These are phyloP conservation scores for Mucuna pruriens DNA, from an alignment of 306 rosid genomes.

Conservation along the genomic window DNA sequence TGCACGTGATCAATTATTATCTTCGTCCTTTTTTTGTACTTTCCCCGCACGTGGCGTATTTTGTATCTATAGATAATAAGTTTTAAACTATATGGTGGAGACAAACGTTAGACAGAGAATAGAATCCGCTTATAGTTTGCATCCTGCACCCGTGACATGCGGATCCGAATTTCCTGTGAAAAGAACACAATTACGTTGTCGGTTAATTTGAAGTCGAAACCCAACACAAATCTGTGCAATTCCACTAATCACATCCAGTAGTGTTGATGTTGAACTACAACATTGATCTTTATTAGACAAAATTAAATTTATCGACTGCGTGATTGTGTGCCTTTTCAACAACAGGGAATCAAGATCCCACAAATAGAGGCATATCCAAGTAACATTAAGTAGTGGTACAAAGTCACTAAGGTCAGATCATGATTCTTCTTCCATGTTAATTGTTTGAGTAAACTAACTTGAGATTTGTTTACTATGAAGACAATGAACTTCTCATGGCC, in stretches of 20 bases:
- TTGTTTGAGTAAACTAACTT: conserved; percentile 1
- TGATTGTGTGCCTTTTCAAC: no score
- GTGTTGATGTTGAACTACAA: no score
- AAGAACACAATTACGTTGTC: no score
- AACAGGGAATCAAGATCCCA: no score
- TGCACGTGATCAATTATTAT: neutral
- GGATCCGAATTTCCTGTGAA: no score
- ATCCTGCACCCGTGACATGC: neutral
- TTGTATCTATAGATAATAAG: neutral
- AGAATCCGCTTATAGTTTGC: neutral
- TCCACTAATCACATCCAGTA: no score
- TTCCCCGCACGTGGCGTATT: neutral
- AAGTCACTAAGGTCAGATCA: neutral
- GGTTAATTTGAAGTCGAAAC: no score
- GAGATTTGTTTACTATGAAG: neutral
- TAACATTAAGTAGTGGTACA: neutral
- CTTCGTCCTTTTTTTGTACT: neutral
- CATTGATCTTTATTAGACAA: no score
- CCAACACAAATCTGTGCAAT: no score
- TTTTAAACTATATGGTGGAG: neutral
- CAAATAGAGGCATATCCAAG: neutral
- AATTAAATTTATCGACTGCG: no score
- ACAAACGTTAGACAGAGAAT: neutral
- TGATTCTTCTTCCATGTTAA: neutral
- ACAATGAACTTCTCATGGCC: neutral